Base-by-base conservation (phyloP, 306 rosid genomes). In the Prinsepia uniflora region DNA sequence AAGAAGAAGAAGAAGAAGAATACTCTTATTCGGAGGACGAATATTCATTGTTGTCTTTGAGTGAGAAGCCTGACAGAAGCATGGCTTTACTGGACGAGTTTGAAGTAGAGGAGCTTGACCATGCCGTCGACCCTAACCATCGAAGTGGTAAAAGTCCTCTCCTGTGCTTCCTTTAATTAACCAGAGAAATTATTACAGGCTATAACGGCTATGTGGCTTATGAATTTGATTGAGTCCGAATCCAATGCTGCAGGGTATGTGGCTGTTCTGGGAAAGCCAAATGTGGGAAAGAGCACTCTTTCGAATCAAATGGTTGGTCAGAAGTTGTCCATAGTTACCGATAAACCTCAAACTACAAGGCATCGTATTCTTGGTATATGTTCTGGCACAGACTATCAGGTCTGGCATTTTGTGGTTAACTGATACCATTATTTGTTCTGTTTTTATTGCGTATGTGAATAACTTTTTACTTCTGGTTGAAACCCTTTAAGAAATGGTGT, bases 321-420 rank as follows among this genome's bases (percentile, higher is more conserved):
- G 65, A 94, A 87, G 88, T 75, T 94, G 79, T 89, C 99, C 6
- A 91, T 94, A 75, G 99, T 94, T 75, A 91, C 97, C 1, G 90
- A 91, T 85, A 94, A 94, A 76, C 99, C 99, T 79, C 99, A 94
- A 79, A 94, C 99, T 2, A 94, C 97, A 0, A 84, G 97, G 74
- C 99, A 94, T 77, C 92, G 99, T 45, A 72, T 94, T 83, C 99
- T 91, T 48, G 96, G 97, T 81, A 87, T 94, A 78, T 94, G 95
- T 82, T 89, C 99, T 73, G 90, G 79, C 70, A 65, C 92, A 6
- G 91, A 89, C 75, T 91, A 91, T 84, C 97, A 94, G 97, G 99
- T 94, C 87, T 85, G 84, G 55, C 57, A 76, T 82, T 72, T 48
- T n/a, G 41, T 59, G 41, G 20, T 11, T 68, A 19, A 61, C 44